phyloP scores from a whole-genome alignment of 2,329 filamentous ascomycete genomes.

The Penicillium freii region DNA sequence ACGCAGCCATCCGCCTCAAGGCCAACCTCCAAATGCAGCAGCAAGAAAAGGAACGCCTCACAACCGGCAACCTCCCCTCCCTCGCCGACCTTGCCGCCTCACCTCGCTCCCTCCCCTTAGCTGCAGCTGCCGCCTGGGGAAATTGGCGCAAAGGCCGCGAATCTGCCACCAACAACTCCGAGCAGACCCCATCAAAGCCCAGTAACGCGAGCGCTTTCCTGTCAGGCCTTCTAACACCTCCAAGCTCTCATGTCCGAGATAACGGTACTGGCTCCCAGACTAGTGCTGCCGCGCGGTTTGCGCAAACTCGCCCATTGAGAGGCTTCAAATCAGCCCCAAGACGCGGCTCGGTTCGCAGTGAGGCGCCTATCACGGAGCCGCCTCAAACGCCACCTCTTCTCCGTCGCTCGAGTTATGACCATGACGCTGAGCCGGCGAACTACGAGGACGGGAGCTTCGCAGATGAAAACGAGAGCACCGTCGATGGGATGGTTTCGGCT shows the following conservation, averaged over 20 bases:
- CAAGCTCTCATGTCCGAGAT: slow-evolving; percentile 68
- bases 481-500: slow-evolving; percentile 40
- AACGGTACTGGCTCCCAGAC: slow-evolving; percentile 48
- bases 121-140: slow-evolving; percentile 93
- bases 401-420: slow-evolving; percentile 57
- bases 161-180: slow-evolving; percentile 42
- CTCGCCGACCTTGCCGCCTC: slow-evolving; percentile 74
- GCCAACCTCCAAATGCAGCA: slow-evolving; percentile 98
- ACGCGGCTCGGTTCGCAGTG: slow-evolving; percentile 33
- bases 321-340: slow-evolving; percentile 30
- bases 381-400: slow-evolving; percentile 56
- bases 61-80: slow-evolving; percentile 70
- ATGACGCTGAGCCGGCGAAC: slow-evolving; percentile 54
- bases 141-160: slow-evolving; percentile 79
- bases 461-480: slow-evolving; percentile 51
- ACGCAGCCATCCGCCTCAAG: slow-evolving; percentile 87
- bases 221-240: slow-evolving; percentile 85
- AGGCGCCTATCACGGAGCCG: slow-evolving; percentile 32
- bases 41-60: slow-evolving; percentile 84
- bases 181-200: slow-evolving; percentile 61
- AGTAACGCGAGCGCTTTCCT: slow-evolving; percentile 61
- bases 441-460: slow-evolving; percentile 47
- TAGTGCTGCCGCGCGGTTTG: slow-evolving; percentile 32
- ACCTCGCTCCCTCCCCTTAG: slow-evolving; percentile 74
- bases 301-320: slow-evolving; percentile 38